Conservation (phyloP, 495 filamentous ascomycete species). For the Tirmania nivea region DNA sequence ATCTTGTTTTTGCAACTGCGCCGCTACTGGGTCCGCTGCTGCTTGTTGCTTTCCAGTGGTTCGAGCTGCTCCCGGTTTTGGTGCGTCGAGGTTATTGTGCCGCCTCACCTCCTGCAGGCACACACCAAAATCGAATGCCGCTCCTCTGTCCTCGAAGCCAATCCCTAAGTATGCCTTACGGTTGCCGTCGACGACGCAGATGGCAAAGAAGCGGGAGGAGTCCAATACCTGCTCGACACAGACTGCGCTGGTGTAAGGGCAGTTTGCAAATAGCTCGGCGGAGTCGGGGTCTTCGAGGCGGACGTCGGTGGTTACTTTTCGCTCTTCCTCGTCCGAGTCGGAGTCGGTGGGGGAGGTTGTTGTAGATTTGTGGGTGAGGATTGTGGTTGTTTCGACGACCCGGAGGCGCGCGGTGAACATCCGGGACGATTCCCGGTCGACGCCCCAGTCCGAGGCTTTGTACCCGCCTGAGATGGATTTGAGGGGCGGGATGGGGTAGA, state of each 20-base stretch:
- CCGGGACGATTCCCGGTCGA: constrained; percentile 37
- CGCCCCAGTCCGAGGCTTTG: constrained; percentile 55
- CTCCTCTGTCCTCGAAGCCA: constrained; percentile 63
- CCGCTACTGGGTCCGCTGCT: constrained; percentile 1
- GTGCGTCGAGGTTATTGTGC: constrained; percentile 4
- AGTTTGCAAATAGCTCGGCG: constrained; percentile 58
- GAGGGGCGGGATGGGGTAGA: constrained; percentile 61
- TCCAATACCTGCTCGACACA: constrained; percentile 53
- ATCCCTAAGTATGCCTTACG: constrained; percentile 58
- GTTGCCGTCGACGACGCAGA: constrained; percentile 45
- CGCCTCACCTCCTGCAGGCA: constrained; percentile 46
- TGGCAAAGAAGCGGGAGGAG: constrained; percentile 55
- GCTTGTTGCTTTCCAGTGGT: constrained; percentile 1
- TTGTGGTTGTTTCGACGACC: constrained; percentile 49
- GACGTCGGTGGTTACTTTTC: constrained; percentile 41
- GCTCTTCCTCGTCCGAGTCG: constrained; percentile 22
- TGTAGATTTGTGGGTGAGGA: constrained; percentile 1
- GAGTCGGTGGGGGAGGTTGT: constrained; percentile 9
- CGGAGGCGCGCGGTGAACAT: constrained; percentile 70
- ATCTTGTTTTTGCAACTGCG: constrained; percentile 37
- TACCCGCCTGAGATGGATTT: constrained; percentile 35
- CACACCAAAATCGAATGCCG: constrained; percentile 66
- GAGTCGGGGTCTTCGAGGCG: constrained; percentile 48
- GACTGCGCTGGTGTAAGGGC: constrained; percentile 31
- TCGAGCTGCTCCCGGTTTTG: background rate